These are phyloP conservation scores for Eucalyptus microcorys DNA, from an alignment of 345 rosid genomes.

Conservation along the genomic window DNA sequence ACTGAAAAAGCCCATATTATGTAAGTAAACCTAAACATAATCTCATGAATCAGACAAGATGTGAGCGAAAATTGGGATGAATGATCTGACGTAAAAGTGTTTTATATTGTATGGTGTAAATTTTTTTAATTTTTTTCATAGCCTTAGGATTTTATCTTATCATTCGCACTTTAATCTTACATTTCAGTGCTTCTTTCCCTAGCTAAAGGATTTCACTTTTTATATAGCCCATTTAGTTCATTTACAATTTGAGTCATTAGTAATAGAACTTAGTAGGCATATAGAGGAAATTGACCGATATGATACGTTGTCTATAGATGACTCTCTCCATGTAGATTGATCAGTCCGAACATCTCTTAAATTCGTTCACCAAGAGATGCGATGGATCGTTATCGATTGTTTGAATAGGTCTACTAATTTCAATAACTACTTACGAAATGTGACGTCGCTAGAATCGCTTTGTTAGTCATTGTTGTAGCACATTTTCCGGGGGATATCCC, in stretches of 20 bases:
- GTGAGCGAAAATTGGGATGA: background rate
- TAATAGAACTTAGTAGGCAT: background rate
- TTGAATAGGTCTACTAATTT: background rate
- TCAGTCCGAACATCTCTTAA: background rate
- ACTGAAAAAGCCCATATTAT: background rate
- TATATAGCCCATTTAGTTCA: background rate
- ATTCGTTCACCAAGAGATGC: background rate
- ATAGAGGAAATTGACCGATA: background rate
- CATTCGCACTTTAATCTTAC: background rate
- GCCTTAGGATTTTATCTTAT: background rate
- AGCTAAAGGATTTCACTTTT: background rate
- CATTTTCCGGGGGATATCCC: background rate
- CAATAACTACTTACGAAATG: background rate
- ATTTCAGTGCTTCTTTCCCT: background rate
- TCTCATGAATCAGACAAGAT: background rate
- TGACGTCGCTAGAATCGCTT: rapidly evolving
- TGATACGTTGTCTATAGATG: background rate
- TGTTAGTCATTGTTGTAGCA: background rate
- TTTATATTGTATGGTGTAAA: background rate
- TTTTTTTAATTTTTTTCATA: background rate
- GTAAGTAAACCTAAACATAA: background rate
- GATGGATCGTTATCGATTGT: background rate
- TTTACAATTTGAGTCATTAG: background rate
- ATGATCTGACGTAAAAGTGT: background rate
- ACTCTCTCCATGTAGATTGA: background rate